phyloP scores from a whole-genome alignment of 495 filamentous ascomycete genomes.

The Tuber magnatum region DNA sequence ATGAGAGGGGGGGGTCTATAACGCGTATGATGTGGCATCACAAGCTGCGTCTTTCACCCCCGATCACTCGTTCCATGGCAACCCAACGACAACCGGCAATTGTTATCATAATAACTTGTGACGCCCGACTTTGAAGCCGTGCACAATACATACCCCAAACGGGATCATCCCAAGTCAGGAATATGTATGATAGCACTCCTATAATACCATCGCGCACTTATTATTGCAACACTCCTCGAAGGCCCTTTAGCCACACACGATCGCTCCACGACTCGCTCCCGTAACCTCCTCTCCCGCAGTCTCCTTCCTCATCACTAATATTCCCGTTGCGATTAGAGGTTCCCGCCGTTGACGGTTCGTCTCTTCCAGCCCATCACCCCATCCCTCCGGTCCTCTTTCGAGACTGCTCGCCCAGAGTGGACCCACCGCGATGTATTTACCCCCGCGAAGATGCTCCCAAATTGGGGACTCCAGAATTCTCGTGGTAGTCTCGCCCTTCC shows the following conservation, averaged over 20 bases:
- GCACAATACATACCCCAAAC: background rate
- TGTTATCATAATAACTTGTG: background rate
- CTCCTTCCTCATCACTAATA: background rate
- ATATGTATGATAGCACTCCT: background rate
- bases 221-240: background rate
- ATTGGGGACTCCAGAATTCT: no score
- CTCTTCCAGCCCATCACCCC: no score
- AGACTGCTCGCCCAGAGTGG: no score
- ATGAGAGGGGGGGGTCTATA: background rate
- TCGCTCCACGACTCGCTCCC: no score
- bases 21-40: no score
- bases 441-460: no score
- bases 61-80: background rate
- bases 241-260: background rate
- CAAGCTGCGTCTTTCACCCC: background rate
- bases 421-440: no score
- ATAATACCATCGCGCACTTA: no score
- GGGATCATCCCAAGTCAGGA: background rate
- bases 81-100: background rate
- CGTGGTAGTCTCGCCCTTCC: no score
- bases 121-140: background rate
- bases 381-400: no score
- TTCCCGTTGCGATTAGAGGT: background rate
- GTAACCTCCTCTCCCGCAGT: no score
- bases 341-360: no score